Evolutionary conservation across 305 asterid species (phyloP).

Genomic region (Stenogyne calaminthoides): DNA sequence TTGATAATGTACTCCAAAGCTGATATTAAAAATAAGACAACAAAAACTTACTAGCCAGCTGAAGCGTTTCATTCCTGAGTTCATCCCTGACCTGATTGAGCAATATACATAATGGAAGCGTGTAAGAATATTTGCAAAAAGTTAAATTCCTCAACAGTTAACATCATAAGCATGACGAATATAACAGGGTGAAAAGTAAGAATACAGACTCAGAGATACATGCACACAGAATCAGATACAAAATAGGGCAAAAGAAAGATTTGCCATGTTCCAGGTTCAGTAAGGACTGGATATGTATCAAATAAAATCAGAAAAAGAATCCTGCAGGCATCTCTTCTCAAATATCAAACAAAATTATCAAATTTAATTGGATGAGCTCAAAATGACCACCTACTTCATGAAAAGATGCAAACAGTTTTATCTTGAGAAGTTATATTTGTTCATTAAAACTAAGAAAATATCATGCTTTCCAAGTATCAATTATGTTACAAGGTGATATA

Average conservation of each 20-base stretch:
- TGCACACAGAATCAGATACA: conserved; percentile 4
- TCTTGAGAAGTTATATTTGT: conserved; percentile 22
- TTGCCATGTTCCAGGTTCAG: conserved; percentile 16
- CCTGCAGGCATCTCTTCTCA: not conserved
- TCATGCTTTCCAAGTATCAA: not conserved
- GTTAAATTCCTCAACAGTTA: not conserved
- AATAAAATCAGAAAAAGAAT: not conserved
- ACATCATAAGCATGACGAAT: conserved; percentile 19
- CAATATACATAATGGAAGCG: conserved; percentile 24
- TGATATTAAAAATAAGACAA: conserved; percentile 12
- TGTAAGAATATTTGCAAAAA: conserved; percentile 20
- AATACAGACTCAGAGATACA: not conserved
- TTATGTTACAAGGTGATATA: not conserved
- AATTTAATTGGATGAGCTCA: conserved; percentile 11
- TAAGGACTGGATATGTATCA: conserved; percentile 10
- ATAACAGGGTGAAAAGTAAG: conserved; percentile 9
- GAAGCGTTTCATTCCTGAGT: conserved; percentile 78
- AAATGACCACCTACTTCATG: not conserved
- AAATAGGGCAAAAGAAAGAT: not conserved
- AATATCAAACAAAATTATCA: conserved; percentile 18
- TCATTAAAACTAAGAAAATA: not conserved
- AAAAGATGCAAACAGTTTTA: conserved; percentile 7
- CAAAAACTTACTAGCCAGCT: conserved; percentile 79
- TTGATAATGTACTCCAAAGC: conserved; percentile 11
- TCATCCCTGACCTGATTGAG: conserved; percentile 79